A percentile compares a stretch with the other conserved stretches of the same genome.
These are phyloP conservation scores for Biscogniauxia mediterranea DNA, from an alignment of 2,329 filamentous ascomycete species.

Conservation along the genomic window DNA sequence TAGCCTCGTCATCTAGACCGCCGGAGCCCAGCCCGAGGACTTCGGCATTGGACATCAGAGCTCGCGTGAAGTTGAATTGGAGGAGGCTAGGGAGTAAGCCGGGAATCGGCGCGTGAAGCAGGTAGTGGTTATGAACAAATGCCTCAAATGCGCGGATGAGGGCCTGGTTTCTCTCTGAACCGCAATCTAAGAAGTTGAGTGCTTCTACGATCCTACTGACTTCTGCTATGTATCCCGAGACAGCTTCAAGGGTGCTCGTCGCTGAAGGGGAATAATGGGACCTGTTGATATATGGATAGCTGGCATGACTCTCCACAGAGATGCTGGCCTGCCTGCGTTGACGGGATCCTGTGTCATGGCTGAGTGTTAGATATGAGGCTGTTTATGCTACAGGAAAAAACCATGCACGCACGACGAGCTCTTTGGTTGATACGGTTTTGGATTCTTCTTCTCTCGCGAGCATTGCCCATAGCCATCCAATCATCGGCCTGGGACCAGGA, in stretches of 20 bases:
- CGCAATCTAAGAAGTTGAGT: conserved; percentile 1
- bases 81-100: conserved; percentile 16
- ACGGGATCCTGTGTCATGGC: conserved; percentile 6
- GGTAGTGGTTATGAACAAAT: conserved; percentile 5
- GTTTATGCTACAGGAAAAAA: not conserved
- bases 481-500: conserved; percentile 5
- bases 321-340: conserved; percentile 1
- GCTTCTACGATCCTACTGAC: not conserved
- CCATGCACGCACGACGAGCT: conserved; percentile 3
- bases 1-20: conserved; percentile 14
- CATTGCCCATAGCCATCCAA: conserved; percentile 4
- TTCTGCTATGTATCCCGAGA: too few species aligned
- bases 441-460: conserved; percentile 10
- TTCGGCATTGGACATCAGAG: conserved; percentile 15
- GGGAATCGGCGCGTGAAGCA: conserved; percentile 9
- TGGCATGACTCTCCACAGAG: not conserved
- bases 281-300: too few species aligned
- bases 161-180: not conserved
- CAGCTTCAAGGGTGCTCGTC: too few species aligned
- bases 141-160: conserved; percentile 9
- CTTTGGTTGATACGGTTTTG: conserved; percentile 15
- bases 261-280: not conserved
- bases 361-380: not conserved
- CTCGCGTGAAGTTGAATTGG: conserved; percentile 18
- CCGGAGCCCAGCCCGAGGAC: conserved; percentile 10